Evolutionary conservation across 306 rosid genomes (phyloP).

Genomic region (Sesbania bispinosa): DNA sequence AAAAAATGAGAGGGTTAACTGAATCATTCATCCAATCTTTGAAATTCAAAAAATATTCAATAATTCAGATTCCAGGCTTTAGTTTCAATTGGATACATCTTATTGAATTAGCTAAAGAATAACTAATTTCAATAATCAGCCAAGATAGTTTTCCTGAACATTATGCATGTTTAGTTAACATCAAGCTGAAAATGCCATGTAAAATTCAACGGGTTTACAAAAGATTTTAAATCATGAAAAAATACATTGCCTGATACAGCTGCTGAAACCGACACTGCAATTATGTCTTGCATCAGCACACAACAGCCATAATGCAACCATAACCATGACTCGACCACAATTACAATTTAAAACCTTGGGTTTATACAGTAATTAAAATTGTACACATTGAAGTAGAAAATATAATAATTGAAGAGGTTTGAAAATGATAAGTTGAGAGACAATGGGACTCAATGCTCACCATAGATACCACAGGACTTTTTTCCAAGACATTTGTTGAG

Average conservation of each 20-base stretch:
- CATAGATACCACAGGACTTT: constrained; percentile 43
- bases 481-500: constrained; percentile 32
- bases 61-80: constrained; percentile 2
- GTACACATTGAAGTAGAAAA: neutral
- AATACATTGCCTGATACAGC: too few relatives aligned
- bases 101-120: neutral
- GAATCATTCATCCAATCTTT: constrained; percentile 4
- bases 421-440: constrained; percentile 11
- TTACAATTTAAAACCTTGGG: neutral
- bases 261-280: neutral
- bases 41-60: neutral
- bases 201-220: neutral
- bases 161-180: neutral
- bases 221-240: neutral
- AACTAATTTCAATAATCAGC: neutral
- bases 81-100: constrained; percentile 7
- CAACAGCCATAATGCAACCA: neutral
- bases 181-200: neutral
- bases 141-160: constrained; percentile 6
- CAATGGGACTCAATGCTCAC: constrained; percentile 39
- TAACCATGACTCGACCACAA: neutral
- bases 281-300: neutral
- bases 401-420: neutral
- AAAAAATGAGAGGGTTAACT: neutral
- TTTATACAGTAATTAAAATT: neutral